Evolutionary conservation across 2,329 filamentous ascomycete species (phyloP).

Genomic region (Penicillium sp.): DNA sequence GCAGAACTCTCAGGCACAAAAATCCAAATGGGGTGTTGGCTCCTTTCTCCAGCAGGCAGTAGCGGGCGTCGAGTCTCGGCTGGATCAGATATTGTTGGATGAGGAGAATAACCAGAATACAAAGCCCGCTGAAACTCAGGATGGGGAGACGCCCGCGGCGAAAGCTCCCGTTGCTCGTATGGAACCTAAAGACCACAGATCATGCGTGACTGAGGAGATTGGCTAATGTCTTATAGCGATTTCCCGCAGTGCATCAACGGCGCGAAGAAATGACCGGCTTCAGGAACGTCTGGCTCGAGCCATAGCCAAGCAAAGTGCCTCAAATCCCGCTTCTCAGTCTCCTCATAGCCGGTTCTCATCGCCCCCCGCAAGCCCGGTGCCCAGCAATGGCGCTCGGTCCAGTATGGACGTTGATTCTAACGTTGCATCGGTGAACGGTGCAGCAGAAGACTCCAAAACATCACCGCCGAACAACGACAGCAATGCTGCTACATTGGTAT

Average conservation of each 20-base stretch:
- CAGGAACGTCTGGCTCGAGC: conserved; percentile 88
- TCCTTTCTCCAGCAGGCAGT: conserved; percentile 82
- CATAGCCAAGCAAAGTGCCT: conserved; percentile 67
- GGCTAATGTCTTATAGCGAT: conserved; percentile 41
- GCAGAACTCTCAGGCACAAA: conserved; percentile 41
- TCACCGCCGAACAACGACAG: conserved; percentile 11
- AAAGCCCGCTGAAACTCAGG: conserved; percentile 38
- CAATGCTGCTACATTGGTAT: conserved; percentile 8
- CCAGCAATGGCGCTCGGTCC: conserved; percentile 43
- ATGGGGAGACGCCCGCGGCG: conserved; percentile 20
- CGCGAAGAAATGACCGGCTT: conserved; percentile 71
- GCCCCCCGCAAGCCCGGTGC: conserved; percentile 50
- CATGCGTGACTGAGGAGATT: background rate
- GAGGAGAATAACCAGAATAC: conserved; percentile 53
- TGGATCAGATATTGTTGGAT: conserved; percentile 88
- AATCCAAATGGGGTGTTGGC: conserved; percentile 64
- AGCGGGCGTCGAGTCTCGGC: conserved; percentile 84
- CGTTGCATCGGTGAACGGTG: conserved; percentile 21
- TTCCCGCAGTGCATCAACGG: conserved; percentile 63
- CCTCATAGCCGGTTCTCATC: conserved; percentile 51
- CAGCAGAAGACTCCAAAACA: conserved; percentile 23
- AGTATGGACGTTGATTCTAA: conserved; percentile 38
- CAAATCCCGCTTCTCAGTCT: conserved; percentile 46
- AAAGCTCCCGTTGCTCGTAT: conserved; percentile 31
- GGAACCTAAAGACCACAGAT: conserved; percentile 6